These are phyloP conservation scores for Apiospora malaysiana DNA, from an alignment of 2,329 filamentous ascomycete species.

Conservation along the genomic window DNA sequence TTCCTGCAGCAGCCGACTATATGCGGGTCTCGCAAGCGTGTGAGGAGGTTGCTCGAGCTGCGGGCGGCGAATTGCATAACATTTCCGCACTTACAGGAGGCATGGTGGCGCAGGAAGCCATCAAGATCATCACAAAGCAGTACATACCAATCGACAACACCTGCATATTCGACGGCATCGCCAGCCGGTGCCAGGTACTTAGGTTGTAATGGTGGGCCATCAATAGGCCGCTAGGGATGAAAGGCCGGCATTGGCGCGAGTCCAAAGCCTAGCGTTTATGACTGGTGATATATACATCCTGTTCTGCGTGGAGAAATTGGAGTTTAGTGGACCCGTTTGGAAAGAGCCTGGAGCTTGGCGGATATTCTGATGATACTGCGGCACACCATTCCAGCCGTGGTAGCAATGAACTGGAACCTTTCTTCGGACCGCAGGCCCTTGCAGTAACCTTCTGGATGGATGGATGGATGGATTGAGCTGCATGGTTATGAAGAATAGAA, in stretches of 20 bases:
- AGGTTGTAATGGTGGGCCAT: constrained; percentile 48
- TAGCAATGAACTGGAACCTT: constrained; percentile 32
- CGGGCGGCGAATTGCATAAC: constrained; percentile 89
- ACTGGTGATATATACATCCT: constrained; percentile 41
- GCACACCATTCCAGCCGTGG: constrained; percentile 34
- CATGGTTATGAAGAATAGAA: not conserved
- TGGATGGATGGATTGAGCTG: not conserved
- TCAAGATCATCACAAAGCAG: constrained; percentile 83
- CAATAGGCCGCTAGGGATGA: constrained; percentile 28
- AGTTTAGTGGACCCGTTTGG: constrained; percentile 36
- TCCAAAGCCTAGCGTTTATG: constrained; percentile 36
- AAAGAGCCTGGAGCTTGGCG: constrained; percentile 36
- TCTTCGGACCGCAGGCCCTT: constrained; percentile 46
- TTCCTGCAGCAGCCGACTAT: constrained; percentile 55
- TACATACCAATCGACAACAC: constrained; percentile 75
- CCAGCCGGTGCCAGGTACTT: constrained; percentile 65
- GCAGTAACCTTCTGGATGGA: constrained; percentile 33
- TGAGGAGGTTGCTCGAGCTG: constrained; percentile 75
- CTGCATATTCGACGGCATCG: constrained; percentile 73
- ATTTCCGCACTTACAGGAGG: constrained; percentile 87
- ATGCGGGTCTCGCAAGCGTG: constrained; percentile 60
- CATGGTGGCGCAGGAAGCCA: constrained; percentile 94
- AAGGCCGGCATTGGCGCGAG: constrained; percentile 29
- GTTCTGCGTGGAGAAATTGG: constrained; percentile 36
- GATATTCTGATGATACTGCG: constrained; percentile 36